Conservation (phyloP, 2,329 filamentous ascomycete species). For the Colletotrichum sp. region DNA sequence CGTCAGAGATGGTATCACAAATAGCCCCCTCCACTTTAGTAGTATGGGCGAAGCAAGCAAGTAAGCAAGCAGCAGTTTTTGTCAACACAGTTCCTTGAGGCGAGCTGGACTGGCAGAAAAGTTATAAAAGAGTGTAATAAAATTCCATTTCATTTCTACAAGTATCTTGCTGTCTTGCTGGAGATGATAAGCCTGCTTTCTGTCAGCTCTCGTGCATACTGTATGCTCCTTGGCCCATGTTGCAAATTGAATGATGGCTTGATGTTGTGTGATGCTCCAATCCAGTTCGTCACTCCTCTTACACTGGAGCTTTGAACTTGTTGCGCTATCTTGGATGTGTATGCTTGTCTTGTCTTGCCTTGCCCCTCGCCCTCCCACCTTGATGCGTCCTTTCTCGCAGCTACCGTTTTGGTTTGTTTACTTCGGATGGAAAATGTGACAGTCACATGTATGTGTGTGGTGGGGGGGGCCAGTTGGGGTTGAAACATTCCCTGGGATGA, state of each 20-base stretch:
- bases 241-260: neutral
- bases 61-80: neutral
- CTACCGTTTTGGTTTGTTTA: neutral
- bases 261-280: neutral
- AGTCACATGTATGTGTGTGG: neutral
- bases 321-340: too few species aligned
- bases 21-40: neutral
- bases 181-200: too few species aligned
- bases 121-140: neutral
- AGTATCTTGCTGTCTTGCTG: too few species aligned
- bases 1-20: neutral
- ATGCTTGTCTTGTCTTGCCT: neutral
- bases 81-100: neutral
- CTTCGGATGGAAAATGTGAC: neutral
- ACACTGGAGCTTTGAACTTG: neutral
- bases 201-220: too few species aligned
- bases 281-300: fast-evolving
- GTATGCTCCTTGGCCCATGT: too few species aligned
- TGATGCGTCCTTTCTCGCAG: neutral
- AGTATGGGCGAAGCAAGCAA: neutral
- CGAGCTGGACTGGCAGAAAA: neutral
- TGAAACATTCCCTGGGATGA: neutral
- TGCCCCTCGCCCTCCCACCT: neutral
- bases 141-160: neutral
- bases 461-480: neutral